Conservation (phyloP, 1,284 basidiomycete species). For the Sanghuangporus baumii region DNA sequence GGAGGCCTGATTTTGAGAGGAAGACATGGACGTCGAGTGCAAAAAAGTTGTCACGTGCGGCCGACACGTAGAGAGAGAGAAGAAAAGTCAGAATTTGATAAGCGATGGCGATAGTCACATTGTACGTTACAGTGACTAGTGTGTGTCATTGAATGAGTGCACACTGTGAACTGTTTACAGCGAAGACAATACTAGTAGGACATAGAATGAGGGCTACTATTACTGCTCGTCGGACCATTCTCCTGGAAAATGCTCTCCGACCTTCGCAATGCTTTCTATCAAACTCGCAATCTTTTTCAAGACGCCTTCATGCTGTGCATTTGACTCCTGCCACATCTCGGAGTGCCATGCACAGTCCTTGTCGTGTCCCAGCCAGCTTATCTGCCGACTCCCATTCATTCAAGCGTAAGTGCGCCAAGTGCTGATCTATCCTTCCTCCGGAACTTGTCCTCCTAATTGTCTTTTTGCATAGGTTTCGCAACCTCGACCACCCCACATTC, state of each 20-base stretch:
- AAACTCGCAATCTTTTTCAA: slow-evolving; percentile 1
- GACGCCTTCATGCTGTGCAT: slow-evolving; percentile 9
- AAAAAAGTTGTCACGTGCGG: not conserved
- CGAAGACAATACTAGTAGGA: slow-evolving; percentile 5
- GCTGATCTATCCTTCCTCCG: not conserved
- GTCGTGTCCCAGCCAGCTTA: slow-evolving; percentile 10
- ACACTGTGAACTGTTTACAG: not conserved
- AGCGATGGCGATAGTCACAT: not conserved
- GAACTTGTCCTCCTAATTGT: slow-evolving; percentile 12
- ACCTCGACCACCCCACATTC: slow-evolving; percentile 78
- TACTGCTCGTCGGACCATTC: not conserved
- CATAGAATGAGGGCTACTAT: not conserved
- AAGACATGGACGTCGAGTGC: slow-evolving; percentile 12
- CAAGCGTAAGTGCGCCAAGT: slow-evolving; percentile 9
- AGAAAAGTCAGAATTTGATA: not conserved
- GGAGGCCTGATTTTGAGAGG: slow-evolving; percentile 19
- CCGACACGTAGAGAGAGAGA: not conserved
- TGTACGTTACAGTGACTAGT: not conserved
- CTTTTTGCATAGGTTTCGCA: slow-evolving; percentile 60
- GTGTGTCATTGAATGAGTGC: not conserved
- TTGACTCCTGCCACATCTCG: slow-evolving; percentile 7
- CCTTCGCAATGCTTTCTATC: not conserved
- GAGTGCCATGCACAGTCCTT: slow-evolving; percentile 1
- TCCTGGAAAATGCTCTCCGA: not conserved
- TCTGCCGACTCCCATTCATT: slow-evolving; percentile 7